Base-by-base conservation (phyloP, 257 asterid genomes). In the Gardenia jasminoides region DNA sequence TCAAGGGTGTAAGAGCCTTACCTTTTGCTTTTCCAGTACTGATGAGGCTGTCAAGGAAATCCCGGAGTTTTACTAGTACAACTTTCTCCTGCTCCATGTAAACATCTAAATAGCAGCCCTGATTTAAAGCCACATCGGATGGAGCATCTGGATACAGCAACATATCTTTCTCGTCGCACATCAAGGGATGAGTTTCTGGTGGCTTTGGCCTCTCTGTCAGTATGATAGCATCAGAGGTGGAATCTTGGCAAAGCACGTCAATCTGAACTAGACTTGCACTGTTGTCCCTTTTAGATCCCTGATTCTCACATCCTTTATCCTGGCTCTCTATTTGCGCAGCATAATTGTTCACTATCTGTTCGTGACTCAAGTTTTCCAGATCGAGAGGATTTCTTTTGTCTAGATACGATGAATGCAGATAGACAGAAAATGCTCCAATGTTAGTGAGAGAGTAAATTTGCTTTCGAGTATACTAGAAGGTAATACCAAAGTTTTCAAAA, bases 1-100 rank as follows among this genome's bases (percentile, higher is more conserved):
- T 58, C n/a, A 39, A 56, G 28, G 68, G 8, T 36, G 33, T 11
- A 33, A 73, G 77, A 33, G 72, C 81, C 80, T 65, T 26, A 66
- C 87, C 85, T 79, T 84, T 84, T 61, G 80, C 75, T 22, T 84
- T 78, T 72, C 85, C 83, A 41, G 64, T 56, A 70, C 75, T 65
- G 72, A 84, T 75, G 70, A 84, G 83, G 70, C 72, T 70, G 59
- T 76, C 71, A 3, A 84, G 83, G 78, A 82, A 81, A 72, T 81
- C 85, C 41, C 77, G 82, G 44, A 80, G 64, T 43, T 79, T 80
- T 54, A 76, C 39, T 61, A 84, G 79, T 24, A 82, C 48, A 43
- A 81, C 74, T 41, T 50, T 78, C 74, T 84, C 88, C 75, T 79
- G 82, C 75, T 82, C 83, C 47, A 80, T 59, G 31, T 76, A 82